Conservation (phyloP, 164 flowering plant species). For the Annona squamosa region DNA sequence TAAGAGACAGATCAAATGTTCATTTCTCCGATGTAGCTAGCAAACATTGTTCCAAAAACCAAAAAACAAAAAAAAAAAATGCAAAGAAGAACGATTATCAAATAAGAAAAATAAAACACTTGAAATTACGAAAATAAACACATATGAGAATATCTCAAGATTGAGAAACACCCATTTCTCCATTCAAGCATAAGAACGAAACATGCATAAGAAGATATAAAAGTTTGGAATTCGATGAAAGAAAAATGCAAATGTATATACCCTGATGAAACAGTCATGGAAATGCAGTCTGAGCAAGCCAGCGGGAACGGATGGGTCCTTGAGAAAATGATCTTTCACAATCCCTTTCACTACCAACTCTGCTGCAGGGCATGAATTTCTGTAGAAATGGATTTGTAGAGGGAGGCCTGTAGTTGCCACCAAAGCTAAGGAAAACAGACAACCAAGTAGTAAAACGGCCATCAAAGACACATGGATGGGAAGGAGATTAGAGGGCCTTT, state of each 20-base stretch:
- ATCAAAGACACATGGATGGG: background rate
- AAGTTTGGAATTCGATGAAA: background rate
- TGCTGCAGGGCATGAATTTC: conserved; percentile 16
- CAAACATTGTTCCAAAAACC: too few relatives aligned
- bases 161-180: background rate
- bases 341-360: conserved; percentile 10
- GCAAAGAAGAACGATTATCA: too few relatives aligned
- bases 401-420: background rate
- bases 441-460: background rate
- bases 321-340: conserved; percentile 9
- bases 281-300: conserved; percentile 20
- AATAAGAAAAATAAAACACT: background rate
- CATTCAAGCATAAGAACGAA: background rate
- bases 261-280: conserved; percentile 20
- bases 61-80: too few relatives aligned
- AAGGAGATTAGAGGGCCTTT: too few relatives aligned
- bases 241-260: conserved; percentile 3
- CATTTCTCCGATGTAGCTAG: too few relatives aligned
- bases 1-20: too few relatives aligned
- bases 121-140: background rate
- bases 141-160: background rate
- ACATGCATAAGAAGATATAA: background rate
- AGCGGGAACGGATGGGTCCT: conserved; percentile 15
- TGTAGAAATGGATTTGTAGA: background rate
- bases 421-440: background rate